Base-by-base conservation (phyloP, 345 rosid species). In the Linum usitatissimum region DNA sequence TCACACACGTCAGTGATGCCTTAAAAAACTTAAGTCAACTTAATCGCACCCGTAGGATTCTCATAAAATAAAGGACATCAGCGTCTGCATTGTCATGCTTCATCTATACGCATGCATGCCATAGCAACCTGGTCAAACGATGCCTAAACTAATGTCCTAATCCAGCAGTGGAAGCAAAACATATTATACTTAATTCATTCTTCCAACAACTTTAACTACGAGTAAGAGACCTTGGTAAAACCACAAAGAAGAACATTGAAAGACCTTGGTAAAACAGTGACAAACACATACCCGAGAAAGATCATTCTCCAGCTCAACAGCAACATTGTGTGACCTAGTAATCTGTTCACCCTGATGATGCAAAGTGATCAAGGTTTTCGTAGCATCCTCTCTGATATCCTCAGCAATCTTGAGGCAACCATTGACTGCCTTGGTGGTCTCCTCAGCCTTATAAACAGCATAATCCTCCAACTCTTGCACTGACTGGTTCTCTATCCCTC, bases 301-400 rank as follows among this genome's bases (percentile, higher is more conserved):
- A 78, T 90, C 87, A 1, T 86, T 85, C 79, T 94, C 99, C 42
- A 88, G 79, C 68, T 79, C 81, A 59, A 86, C 93, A 68, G 96
- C 90, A 59, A 68, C 61, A 4, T 76, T 63, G 64, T 94, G 97
- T 30, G 89, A 76, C 81, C 81, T 80, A 40, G 81, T 85, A 75
- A 88, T 90, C 67, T 88, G 96, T 73, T 90, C 95, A 15, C 96
- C 95, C 78, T 94, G 99, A 10, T 87, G 80, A 66, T 94, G 96
- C 73, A 94, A 74, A 68, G 79, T 82, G 53, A 83, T 71, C 82
- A 94, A 69, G 62, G 99, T 94, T 48, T 77, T 79, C 0, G 92
- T 81, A 51, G 90, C 99, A 28, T 82, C 88, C 53, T 80, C 85
- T 74, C 97, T 88, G 20, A 94, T 94, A 38, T 83, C 97, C 70